Evolutionary conservation across 2,329 filamentous ascomycete species (phyloP), one percentile per base, ranked within the genome.

Genomic region (Fusarium goolgardi): DNA sequence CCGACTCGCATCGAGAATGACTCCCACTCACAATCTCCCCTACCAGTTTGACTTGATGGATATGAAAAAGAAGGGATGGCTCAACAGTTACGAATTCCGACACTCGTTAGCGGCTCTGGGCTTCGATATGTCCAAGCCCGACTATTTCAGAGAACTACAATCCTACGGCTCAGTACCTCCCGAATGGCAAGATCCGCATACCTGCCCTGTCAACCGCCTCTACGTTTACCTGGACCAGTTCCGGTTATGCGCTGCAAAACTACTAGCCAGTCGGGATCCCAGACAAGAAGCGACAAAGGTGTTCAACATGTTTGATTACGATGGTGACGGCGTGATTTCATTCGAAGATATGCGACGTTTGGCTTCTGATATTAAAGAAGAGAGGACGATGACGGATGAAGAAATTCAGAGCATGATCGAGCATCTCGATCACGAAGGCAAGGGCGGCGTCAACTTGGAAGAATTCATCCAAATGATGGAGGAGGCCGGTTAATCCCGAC

Each of bases 21-120:
- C 40, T 56, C 27, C 23, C 18, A 39, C 74, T 76, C 47, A 74
- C 69, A 11, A 20, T 20, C 31, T 2, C 34, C 52, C 34, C 37
- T 61, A 10, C 27, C 70, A 97, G 91, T 98, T 98, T 80, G 90
- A 90, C 65, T 89, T 98, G 70, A 98, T 99, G 85, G 96, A 98
- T 79, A 91, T 97, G 75, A 95, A 98, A 84, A 95, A 96, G 78
- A 94, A 98, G 82, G 88, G 90, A 46, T 90, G 92, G 79, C 93
- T 99, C 76, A 95, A 98, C 83, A 98, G 97, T 84, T 96, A 98
- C 82, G 96, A 99, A 81, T 92, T 98, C 78, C 95, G 96, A 80
- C 96, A 98, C 81, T 94, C 95, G 63, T 90, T 98, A 74, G 96
- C 96, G 78, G 96, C 96, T 5, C 89, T 99, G 2, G 96, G 96